Percentiles rank a stretch among this genome's conserved stretches.
Conservation (phyloP, 2,329 filamentous ascomycete genomes). For the Sporothrix mexicana region DNA sequence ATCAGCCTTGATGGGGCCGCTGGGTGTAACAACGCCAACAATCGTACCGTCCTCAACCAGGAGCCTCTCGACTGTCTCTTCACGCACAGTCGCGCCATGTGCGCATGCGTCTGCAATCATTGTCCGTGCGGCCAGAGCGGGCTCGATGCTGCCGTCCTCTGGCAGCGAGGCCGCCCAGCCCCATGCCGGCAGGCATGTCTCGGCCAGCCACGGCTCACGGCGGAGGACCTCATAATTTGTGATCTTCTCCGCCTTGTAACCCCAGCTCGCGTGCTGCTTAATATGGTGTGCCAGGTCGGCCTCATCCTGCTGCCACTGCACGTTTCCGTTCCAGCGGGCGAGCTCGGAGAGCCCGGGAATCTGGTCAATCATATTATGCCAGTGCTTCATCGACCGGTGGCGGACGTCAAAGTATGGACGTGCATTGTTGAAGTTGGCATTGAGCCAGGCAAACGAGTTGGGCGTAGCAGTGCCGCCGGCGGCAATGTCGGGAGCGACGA, state of each 20-base stretch:
- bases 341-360: constrained; percentile 38
- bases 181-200: constrained; percentile 33
- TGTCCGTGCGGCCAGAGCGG: constrained; percentile 38
- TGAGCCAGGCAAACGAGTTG: constrained; percentile 46
- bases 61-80: not conserved
- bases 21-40: constrained; percentile 38
- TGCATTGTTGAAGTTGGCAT: constrained; percentile 41
- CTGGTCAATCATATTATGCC: too few relatives aligned
- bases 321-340: constrained; percentile 42
- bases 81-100: not conserved
- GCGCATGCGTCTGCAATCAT: constrained; percentile 23
- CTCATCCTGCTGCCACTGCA: constrained; percentile 40
- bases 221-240: constrained; percentile 36
- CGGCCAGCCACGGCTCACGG: constrained; percentile 36
- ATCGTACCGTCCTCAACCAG: constrained; percentile 36
- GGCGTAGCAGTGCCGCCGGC: constrained; percentile 44
- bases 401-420: constrained; percentile 44
- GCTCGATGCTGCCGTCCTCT: constrained; percentile 43
- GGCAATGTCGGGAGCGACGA: constrained; percentile 42
- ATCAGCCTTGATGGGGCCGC: constrained; percentile 37
- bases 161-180: constrained; percentile 38
- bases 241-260: constrained; percentile 40
- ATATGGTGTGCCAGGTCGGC: constrained; percentile 39
- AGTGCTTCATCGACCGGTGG: constrained; percentile 42
- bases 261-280: constrained; percentile 40